Base-by-base conservation (phyloP, 2,329 filamentous ascomycete species). In the Colletotrichum viniferum region DNA sequence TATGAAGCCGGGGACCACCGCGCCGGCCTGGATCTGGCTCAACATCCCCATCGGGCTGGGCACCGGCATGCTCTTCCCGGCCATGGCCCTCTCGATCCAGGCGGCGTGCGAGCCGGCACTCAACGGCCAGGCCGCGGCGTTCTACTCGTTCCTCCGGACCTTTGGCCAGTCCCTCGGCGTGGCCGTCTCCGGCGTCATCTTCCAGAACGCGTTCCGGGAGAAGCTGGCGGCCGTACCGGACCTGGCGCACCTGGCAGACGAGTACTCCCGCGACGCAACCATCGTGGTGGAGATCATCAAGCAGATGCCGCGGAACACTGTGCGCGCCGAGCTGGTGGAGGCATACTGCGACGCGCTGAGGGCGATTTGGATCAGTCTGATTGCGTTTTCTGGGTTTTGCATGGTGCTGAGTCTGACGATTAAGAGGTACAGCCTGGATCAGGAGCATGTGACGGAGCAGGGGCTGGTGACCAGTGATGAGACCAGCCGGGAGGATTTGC, bases 81-180 rank as follows among this genome's bases (percentile, higher is more conserved):
- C 89, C n/a, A 90, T 93, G 84, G 87, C 86, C 0, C 89, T 93
- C 38, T 88, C 90, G 2, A 88, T 94, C 28, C 93, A 95, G 82
- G 92, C 92, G 9, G 87, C 91, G 1, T 87, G 89, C 2, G 79
- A 82, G 13, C 83, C 84, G 8, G 80, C 77, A 18, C 85, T 86
- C 1, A 87, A 87, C 73, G 86, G 88, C 72, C 89, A 93, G 79
- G 89, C 92, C 55, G 89, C 91, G 2, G 92, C 90, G 13, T 90
- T 94, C 85, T 94, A 92, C 83, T 90, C 89, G 69, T 95, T 95
- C 85, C 88, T 92, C 78, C 89, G 92, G 16, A 88, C 90, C 2
- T 88, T 94, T 28, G 93, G 93, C 1, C 92, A 94, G 80, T 87
- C 90, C 0, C 83, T 94, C 12, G 93, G 93, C 28, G 90, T 94